phyloP scores from a whole-genome alignment of 202 grass and related monocot genomes.

The Setaria viridis region DNA sequence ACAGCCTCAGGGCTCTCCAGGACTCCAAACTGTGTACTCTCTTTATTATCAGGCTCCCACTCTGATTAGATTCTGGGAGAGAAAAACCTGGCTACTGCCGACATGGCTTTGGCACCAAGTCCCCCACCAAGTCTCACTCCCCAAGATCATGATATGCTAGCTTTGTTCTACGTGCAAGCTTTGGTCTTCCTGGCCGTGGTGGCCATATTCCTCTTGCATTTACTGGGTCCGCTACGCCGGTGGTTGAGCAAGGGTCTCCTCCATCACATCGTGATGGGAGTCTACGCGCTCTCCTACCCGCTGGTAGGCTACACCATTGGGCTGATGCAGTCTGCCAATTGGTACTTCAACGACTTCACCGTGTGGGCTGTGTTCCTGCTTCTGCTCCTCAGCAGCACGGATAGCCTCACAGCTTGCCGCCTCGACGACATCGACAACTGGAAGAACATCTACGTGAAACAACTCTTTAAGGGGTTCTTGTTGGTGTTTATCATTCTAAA shows the following conservation, averaged over 20 bases:
- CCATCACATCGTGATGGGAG: neutral
- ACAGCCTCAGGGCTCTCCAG: no score
- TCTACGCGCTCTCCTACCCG: neutral
- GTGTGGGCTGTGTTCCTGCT: neutral
- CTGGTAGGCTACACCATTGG: slow-evolving; percentile 7
- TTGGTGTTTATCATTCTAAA: neutral
- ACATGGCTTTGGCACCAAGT: neutral
- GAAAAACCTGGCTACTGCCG: neutral
- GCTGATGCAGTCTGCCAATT: neutral
- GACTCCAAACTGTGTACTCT: no score
- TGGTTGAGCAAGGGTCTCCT: neutral
- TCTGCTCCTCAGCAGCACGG: neutral
- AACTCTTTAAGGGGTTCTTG: neutral
- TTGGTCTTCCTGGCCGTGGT: neutral
- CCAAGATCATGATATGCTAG: neutral
- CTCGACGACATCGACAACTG: neutral
- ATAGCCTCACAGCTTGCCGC: neutral
- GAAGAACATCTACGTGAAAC: neutral
- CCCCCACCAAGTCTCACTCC: neutral
- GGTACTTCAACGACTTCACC: neutral
- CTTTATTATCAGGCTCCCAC: no score
- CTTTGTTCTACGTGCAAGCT: neutral
- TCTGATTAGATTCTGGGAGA: neutral
- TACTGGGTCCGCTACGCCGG: neutral
- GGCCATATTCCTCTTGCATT: neutral